Base-by-base conservation (phyloP, 2,329 filamentous ascomycete species). In the Pyrenophora seminiperda region DNA sequence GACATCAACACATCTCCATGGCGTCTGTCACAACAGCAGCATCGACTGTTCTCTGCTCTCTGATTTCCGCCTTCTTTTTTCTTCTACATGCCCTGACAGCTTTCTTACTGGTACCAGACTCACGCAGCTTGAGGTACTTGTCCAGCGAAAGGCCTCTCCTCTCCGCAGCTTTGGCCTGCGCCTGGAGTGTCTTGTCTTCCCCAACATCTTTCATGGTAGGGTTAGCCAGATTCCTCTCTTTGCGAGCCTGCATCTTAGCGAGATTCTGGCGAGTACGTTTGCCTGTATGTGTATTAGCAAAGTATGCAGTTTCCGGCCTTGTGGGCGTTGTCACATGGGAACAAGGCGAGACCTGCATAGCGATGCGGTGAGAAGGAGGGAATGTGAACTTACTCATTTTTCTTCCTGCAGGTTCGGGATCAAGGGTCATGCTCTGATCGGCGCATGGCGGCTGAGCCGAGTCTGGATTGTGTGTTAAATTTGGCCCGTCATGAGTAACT, bases 251-350 rank as follows among this genome's bases (percentile, higher is more conserved):
- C 52, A 59, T 56, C n/a, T 34, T 59, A n/a, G 50, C 56, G 20
- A 62, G 38, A 24, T 62, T 62, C 29, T 62, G 58, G 14, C 59
- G 59, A 24, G 54, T 53, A 10, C 59, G 55, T 45, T 58, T 62
- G 18, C 47, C 59, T 62, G 14, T n/a, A 31, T 4, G 4, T 2
- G n/a, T 9, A 5, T 53, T 41, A 44, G 41, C 7, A 36, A 17
- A 9, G 9, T 27, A 11, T 27, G 24, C 24, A 27, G 24, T 27
- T 27, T 13, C 13, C 24, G 24, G 24, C 24, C 24, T 27, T 27
- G 9, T 13, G 27, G 27, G 19, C 29, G 20, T 27, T 18, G 6
- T n/a, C 29, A 17, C 14, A 17, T 33, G 17, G 6, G 10, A 13
- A 43, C 10, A 19, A 10, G 22, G 17, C 5, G 11, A 27, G 19